Percentiles rank a stretch among this genome's conserved stretches.
Conservation (phyloP, 306 rosid genomes). For the Morella rubra region DNA sequence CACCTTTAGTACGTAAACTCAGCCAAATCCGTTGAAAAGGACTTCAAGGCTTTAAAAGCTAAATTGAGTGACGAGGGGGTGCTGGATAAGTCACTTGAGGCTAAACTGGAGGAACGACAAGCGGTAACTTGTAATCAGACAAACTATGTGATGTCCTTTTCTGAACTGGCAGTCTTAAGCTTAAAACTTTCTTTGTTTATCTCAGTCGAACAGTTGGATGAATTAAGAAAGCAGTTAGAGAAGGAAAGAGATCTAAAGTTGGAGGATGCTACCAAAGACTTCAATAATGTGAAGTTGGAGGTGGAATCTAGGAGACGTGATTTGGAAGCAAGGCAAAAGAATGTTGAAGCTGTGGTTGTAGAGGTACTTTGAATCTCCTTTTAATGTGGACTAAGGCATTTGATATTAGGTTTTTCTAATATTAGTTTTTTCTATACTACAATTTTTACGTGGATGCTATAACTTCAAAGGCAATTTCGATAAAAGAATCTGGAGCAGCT, state of each 20-base stretch:
- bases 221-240: slow-evolving; percentile 50
- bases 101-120: slow-evolving; percentile 60
- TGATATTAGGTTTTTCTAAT: slow-evolving; percentile 11
- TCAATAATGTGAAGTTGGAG: slow-evolving; percentile 44
- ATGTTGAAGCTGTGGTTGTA: slow-evolving; percentile 56
- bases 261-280: slow-evolving; percentile 56
- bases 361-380: slow-evolving; percentile 46
- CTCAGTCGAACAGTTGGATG: slow-evolving; percentile 63
- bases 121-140: slow-evolving; percentile 48
- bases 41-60: slow-evolving; percentile 58
- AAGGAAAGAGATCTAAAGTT: slow-evolving; percentile 49
- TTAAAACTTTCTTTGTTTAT: slow-evolving; percentile 16
- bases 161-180: slow-evolving; percentile 8
- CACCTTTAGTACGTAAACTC: slow-evolving; percentile 61
- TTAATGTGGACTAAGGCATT: slow-evolving; percentile 3
- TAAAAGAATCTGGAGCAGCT: slow-evolving; percentile 47
- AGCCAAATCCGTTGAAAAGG: slow-evolving; percentile 72
- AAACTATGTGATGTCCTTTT: slow-evolving; percentile 14
- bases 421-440: slow-evolving; percentile 21
- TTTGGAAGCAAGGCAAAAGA: slow-evolving; percentile 60
- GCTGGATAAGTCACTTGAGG: slow-evolving; percentile 75
- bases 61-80: slow-evolving; percentile 71
- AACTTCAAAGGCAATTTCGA: slow-evolving; percentile 38
- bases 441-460: slow-evolving; percentile 57
- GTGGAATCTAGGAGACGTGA: slow-evolving; percentile 59